Conservation (phyloP, 495 filamentous ascomycete genomes). For the Penicillium cataractarum region DNA sequence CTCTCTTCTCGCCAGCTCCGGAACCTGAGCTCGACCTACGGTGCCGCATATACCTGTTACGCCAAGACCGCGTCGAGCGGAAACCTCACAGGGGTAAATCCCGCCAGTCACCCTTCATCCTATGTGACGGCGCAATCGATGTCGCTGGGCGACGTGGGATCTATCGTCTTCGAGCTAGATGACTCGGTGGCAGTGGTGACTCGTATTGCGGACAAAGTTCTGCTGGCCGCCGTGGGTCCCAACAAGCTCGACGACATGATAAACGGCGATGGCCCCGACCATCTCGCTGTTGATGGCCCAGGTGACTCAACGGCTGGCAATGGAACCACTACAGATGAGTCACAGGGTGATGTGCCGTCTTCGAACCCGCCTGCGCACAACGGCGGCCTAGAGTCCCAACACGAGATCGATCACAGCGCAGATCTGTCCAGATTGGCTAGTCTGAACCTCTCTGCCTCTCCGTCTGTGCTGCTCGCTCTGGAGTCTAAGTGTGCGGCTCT, state of each 20-base stretch:
- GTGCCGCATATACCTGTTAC: slow-evolving; percentile 53
- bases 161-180: slow-evolving; percentile 53
- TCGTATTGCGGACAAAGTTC: slow-evolving; percentile 49
- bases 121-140: slow-evolving; percentile 53
- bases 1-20: slow-evolving; percentile 48
- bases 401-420: slow-evolving; percentile 46
- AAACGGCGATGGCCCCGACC: slow-evolving; percentile 18
- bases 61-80: slow-evolving; percentile 50
- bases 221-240: slow-evolving; percentile 49
- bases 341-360: slow-evolving; percentile 18
- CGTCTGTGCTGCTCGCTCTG: slow-evolving; percentile 45
- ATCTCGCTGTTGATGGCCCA: slow-evolving; percentile 1
- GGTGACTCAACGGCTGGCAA: slow-evolving; percentile 16
- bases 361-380: slow-evolving; percentile 22
- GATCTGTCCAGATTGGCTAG: slow-evolving; percentile 47
- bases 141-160: slow-evolving; percentile 53
- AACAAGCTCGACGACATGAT: slow-evolving; percentile 32
- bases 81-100: slow-evolving; percentile 53
- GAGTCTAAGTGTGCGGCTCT: slow-evolving; percentile 53
- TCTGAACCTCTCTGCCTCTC: slow-evolving; percentile 47
- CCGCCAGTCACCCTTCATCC: slow-evolving; percentile 51
- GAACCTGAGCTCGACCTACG: slow-evolving; percentile 52
- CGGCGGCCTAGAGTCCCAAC: slow-evolving; percentile 39
- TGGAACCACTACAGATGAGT: slow-evolving; percentile 22
- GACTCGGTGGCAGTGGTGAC: slow-evolving; percentile 52